Percentiles rank a stretch among this genome's conserved stretches.
Conservation (phyloP, 768 basidiomycete genomes). For the Trametes meyenii region DNA sequence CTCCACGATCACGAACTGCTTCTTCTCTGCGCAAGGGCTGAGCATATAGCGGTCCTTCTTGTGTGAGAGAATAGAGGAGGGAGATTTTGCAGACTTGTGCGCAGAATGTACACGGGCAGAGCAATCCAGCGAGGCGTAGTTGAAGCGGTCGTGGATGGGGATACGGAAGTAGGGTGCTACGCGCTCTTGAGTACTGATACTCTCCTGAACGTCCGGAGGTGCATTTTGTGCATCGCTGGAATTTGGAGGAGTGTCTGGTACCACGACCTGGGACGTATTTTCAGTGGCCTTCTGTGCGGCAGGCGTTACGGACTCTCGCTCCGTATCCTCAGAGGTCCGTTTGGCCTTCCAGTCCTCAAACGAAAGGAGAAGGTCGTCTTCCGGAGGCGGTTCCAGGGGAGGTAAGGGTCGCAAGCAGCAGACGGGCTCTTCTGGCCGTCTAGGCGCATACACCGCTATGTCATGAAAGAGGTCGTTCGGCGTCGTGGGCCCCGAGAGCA, state of each 20-base stretch:
- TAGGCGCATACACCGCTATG: slow-evolving; percentile 51
- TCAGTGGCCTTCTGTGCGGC: slow-evolving; percentile 1
- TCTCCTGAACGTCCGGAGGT: slow-evolving; percentile 4
- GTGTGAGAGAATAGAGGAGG: slow-evolving; percentile 80
- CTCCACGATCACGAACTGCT: slow-evolving; percentile 89
- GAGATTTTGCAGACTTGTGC: slow-evolving; percentile 79
- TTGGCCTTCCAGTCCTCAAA: slow-evolving; percentile 91
- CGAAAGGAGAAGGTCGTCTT: slow-evolving; percentile 70
- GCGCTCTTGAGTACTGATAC: slow-evolving; percentile 30
- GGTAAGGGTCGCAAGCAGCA: slow-evolving; percentile 68
- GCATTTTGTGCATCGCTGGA: neutral
- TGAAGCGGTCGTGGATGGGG: slow-evolving; percentile 85
- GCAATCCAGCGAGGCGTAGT: slow-evolving; percentile 92
- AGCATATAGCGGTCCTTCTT: slow-evolving; percentile 98
- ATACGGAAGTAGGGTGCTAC: slow-evolving; percentile 68
- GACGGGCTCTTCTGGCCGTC: slow-evolving; percentile 56
- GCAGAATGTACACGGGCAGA: slow-evolving; percentile 89
- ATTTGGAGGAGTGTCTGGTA: neutral
- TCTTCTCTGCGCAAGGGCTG: slow-evolving; percentile 73
- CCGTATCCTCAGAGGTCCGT: slow-evolving; percentile 44
- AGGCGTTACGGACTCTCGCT: slow-evolving; percentile 1
- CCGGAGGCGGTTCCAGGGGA: slow-evolving; percentile 43
- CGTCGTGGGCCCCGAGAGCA: slow-evolving; percentile 38
- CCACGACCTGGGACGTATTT: slow-evolving; percentile 10
- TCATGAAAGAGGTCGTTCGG: slow-evolving; percentile 64